phyloP scores from a whole-genome alignment of 139 green algal genomes.

The Chlamydomonas sphaeroides region DNA sequence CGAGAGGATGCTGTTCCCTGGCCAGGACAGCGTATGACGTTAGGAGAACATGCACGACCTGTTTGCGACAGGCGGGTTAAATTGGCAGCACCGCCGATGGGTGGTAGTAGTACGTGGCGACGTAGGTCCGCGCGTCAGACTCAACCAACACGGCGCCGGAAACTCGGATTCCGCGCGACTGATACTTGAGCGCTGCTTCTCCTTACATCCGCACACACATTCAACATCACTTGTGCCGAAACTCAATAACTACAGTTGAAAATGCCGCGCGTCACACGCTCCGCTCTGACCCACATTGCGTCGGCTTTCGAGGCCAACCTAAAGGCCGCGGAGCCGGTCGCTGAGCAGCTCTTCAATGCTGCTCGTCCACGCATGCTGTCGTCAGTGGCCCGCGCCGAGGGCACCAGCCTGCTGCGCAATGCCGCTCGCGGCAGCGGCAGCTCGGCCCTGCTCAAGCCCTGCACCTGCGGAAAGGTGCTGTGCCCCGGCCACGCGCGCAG shows the following conservation, averaged over 20 bases:
- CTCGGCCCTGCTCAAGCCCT: not conserved
- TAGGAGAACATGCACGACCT: no score
- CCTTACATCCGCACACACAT: not conserved
- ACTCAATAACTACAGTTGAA: not conserved
- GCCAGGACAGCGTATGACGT: no score
- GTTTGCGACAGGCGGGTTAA: no score
- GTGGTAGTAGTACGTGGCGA: no score
- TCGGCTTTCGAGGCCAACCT: conserved; percentile 7
- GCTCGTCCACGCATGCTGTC: conserved; percentile 11
- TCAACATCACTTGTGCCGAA: not conserved
- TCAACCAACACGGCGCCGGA: no score
- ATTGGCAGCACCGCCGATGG: no score
- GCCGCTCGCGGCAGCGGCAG: not conserved
- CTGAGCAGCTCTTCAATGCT: not conserved
- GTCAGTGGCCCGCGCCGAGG: not conserved
- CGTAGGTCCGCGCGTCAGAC: no score
- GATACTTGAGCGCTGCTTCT: no score
- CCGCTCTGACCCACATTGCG: not conserved
- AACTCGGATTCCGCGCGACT: no score
- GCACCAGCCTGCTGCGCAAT: not conserved
- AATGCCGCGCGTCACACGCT: conserved; percentile 7
- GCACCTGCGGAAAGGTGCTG: conserved; percentile 45
- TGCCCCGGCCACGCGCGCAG: conserved; percentile 34
- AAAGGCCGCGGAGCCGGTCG: not conserved
- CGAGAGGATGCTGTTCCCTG: no score